Evolutionary conservation across 345 rosid genomes (phyloP).

Genomic region (Citrus sp.): DNA sequence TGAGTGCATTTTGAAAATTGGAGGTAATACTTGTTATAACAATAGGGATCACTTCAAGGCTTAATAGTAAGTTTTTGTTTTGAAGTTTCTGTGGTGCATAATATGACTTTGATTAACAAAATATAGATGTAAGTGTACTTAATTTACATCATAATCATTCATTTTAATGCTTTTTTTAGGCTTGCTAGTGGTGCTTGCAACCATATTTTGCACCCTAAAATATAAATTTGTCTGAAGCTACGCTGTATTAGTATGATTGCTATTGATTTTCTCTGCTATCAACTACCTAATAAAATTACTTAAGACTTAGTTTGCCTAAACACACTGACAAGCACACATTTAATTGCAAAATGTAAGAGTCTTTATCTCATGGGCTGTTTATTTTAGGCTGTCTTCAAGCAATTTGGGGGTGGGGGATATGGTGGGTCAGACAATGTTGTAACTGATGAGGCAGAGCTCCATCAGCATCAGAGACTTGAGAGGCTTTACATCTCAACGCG

Average conservation of each 20-base stretch:
- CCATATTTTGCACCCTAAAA: neutral
- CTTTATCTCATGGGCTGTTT: conserved; percentile 5
- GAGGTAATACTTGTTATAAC: neutral
- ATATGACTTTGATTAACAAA: neutral
- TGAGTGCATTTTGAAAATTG: neutral
- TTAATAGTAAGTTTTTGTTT: neutral
- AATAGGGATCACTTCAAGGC: neutral
- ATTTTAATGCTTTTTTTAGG: neutral
- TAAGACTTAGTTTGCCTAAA: neutral
- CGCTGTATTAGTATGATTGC: neutral
- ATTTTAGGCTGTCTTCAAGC: conserved; percentile 83
- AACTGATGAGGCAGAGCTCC: conserved; percentile 74
- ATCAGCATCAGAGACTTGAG: conserved; percentile 82
- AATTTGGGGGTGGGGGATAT: conserved; percentile 86
- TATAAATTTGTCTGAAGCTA: neutral
- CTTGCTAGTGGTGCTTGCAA: conserved; percentile 1
- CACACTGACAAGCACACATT: neutral
- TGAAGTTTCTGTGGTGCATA: neutral
- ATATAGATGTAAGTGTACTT: neutral
- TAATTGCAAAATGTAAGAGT: conserved; percentile 1
- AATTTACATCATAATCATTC: too few relatives aligned
- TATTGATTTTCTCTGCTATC: conserved; percentile 3
- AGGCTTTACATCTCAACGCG: conserved; percentile 93
- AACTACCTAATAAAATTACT: neutral
- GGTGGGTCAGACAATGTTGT: conserved; percentile 68